Base-by-base conservation (phyloP, 2,329 filamentous ascomycete genomes). In the Stylonectria norvegica region DNA sequence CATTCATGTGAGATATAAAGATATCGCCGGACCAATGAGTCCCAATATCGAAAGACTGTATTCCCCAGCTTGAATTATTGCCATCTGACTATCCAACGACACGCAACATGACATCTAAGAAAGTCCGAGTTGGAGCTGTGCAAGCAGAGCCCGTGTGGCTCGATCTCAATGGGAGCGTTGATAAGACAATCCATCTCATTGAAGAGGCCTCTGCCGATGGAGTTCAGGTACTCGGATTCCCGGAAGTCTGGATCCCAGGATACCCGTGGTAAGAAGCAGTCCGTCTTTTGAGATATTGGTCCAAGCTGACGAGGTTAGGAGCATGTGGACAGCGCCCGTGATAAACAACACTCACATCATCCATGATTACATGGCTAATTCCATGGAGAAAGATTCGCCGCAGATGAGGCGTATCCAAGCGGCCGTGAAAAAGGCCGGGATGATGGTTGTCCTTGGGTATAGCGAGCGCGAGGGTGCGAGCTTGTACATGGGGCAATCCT, bases 71-170 rank as follows among this genome's bases (percentile, higher is more conserved):
- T 7, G 12, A 25, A 8, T 7, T 25, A 25, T 12, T 25, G n/a
- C n/a, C n/a, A n/a, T n/a, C n/a, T n/a, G n/a, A n/a, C n/a, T 25
- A 25, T 25, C 22, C 22, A 8, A 8, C 12, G 22, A 25, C 12
- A 25, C 22, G 7, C 12, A 12, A 7, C 27, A 30, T 30, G 27
- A 15, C 8, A n/a, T n/a, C n/a, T 9, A 9, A 30, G 14, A 30
- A 10, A 6, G 27, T 54, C 11, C 42, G 59, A 22, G 69, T 77
- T 5, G 74, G 70, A 19, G 73, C 74, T 10, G 70, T 75, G 1
- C 78, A 83, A 53, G 70, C 73, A 5, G 79, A 83, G 57, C 77
- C 79, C 0, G 69, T 65, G 2, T 83, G 78, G 77, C 62, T 82
- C 4, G 72, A 83, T 50, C 67, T 83, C 5, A 58, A 68, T 3